phyloP scores from a whole-genome alignment of 257 asterid genomes.

The Dorcoceras hygrometricum region DNA sequence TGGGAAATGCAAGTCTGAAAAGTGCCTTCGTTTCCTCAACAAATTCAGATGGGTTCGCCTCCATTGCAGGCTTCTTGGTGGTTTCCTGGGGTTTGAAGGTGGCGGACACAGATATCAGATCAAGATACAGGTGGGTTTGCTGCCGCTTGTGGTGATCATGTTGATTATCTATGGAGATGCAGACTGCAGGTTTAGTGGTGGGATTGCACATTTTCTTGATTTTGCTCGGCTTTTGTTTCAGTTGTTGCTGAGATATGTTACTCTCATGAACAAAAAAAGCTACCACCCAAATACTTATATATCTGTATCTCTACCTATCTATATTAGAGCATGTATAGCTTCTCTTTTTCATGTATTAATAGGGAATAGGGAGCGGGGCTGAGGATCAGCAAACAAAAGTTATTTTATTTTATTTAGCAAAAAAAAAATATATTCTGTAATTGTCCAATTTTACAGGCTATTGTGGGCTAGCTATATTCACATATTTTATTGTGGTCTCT shows the following conservation, averaged over 20 bases:
- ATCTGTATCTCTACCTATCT: not conserved
- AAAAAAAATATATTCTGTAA: not conserved
- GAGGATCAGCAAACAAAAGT: too few species aligned
- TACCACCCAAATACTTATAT: not conserved
- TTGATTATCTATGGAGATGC: constrained; percentile 39
- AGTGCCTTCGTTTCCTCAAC: constrained; percentile 48
- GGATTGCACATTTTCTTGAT: constrained; percentile 50
- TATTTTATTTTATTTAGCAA: too few species aligned
- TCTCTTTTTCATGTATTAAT: not conserved
- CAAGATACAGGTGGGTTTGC: constrained; percentile 41
- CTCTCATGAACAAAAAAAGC: constrained; percentile 18
- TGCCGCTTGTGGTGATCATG: constrained; percentile 23
- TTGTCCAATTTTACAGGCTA: not conserved
- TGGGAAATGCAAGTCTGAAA: constrained; percentile 54
- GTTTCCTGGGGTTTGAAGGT: constrained; percentile 31
- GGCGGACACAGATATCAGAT: constrained; percentile 38
- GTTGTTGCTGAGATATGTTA: constrained; percentile 6
- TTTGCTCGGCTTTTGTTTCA: constrained; percentile 14
- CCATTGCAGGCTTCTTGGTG: constrained; percentile 10
- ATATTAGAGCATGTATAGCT: not conserved
- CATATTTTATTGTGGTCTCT: not conserved
- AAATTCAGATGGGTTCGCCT: constrained; percentile 29
- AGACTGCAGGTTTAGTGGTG: constrained; percentile 27
- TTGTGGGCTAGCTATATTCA: not conserved
- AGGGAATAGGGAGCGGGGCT: not conserved